Evolutionary conservation across 108 stramenopile genomes (phyloP), one percentile per base, ranked within the genome.

Genomic region (Discostella stelligeroides): DNA sequence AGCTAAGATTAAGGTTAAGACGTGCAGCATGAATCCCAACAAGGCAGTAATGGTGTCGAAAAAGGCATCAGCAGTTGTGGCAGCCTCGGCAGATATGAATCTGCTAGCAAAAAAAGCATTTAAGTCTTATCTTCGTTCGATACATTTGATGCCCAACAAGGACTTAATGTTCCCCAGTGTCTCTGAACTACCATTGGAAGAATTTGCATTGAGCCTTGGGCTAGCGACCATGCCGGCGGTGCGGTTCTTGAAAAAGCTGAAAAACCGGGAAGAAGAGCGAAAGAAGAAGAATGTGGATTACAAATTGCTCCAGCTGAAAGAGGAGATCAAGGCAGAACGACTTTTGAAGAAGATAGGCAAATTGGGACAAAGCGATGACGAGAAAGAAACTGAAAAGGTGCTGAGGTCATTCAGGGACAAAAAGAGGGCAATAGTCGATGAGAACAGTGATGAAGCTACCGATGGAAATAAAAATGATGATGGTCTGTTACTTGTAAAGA

Each of bases 261-360:
- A 78, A 65, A 89, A 79, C 63, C 72, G 98, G 59, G 93, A 94
- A 59, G 94, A 85, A 53, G 66, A 84, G 15, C 79, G 96, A 25
- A 86, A 83, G 61, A 81, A 83, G 65, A 98, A 98, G 73, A 98
- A 99, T 79, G 87, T 90, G 23, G 93, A 95, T 72, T 84, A 89
- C 37, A 93, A 94, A 53, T 59, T 99, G 53, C 76, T 92, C 63
- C 80, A 88, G 66, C 83, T 99, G 3, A 98, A 97, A 70, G 96
- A 97, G 54, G 94, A 97, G 68, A 97, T 98, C 57, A 85, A 86
- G 57, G 82, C 82, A 12, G 98, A 96, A 66, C 92, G 92, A 70
- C 60, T 92, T 60, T 78, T 79, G 68, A 99, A 96, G 82, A 89
- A 81, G 53, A 64, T 90, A 40, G 70, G 71, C 40, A 91, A 88